Base-by-base conservation (phyloP, 345 rosid genomes). In the Pistacia atlantica region DNA sequence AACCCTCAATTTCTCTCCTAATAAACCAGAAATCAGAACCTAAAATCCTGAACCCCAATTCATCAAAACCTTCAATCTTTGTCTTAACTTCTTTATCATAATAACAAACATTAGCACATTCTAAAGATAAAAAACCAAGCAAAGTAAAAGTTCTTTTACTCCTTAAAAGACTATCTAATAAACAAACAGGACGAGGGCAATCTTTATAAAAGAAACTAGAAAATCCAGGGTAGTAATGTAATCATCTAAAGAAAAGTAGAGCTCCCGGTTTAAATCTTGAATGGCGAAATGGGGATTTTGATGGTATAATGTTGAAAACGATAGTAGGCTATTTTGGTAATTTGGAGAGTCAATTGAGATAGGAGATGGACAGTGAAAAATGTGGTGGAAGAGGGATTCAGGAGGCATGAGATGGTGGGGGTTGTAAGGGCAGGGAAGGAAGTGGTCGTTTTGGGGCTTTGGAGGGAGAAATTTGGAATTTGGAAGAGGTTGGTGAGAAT, bases 341-440 rank as follows among this genome's bases (percentile, higher is more conserved):
- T 80, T 82, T 10, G 87, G 86, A 9, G 86, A 75, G 54, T 83
- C 38, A 54, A 87, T 69, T 42, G 85, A 80, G 57, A 87, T 73
- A 58, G 89, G 81, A 54, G 83, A 74, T 20, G 93, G 91, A 88
- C 97, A 93, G 62, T 65, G 83, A 64, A 95, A 90, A 55, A 89
- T 86, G 83, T 93, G 98, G 64, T 80, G 73, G 70, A 93, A 93
- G 78, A 93, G 97, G 22, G 90, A 74, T 28, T 89, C 87, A 0
- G 96, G 90, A 4, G 97, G 94, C 86, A 90, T 76, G 67, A 85
- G 89, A 77, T 93, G 98, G 80, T 89, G 86, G 2, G 82, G 84
- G 66, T 88, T 89, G 79, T 81, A 81, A 49, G 88, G 89, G 82
- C 97, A 93, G 46, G 90, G 73, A 74, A 86, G 76, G 8, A 79